phyloP scores from a whole-genome alignment of 139 green algal species.

The Zygnema circumcarinatum region DNA sequence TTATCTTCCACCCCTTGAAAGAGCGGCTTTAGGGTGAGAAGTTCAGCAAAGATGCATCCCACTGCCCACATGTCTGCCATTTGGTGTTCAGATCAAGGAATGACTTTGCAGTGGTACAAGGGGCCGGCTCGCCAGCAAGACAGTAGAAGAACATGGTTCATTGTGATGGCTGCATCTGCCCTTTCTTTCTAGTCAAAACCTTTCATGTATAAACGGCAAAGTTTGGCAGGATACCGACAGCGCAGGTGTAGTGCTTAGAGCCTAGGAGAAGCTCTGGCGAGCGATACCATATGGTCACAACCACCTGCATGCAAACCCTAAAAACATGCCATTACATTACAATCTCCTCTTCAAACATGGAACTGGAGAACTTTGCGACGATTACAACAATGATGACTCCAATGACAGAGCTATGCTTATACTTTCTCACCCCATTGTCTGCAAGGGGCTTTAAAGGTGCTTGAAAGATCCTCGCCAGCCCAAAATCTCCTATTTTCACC shows the following conservation, averaged over 20 bases:
- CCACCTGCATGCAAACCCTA: constrained; percentile 12
- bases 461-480: constrained; percentile 65
- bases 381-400: no score
- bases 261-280: constrained; percentile 67
- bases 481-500: constrained; percentile 70
- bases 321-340: neutral
- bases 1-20: constrained; percentile 70
- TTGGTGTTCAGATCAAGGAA: no score
- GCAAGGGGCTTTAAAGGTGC: constrained; percentile 54
- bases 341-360: no score
- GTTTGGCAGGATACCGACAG: constrained; percentile 44
- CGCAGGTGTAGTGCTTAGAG: constrained; percentile 60
- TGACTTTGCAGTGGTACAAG: no score
- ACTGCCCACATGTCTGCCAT: constrained; percentile 74
- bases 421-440: constrained; percentile 61
- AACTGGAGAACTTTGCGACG: no score
- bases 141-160: no score
- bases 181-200: constrained; percentile 45
- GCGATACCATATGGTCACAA: constrained; percentile 67
- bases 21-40: constrained; percentile 70
- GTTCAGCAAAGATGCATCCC: constrained; percentile 79
- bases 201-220: neutral
- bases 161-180: no score
- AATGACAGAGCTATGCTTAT: no score
- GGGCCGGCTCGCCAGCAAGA: no score